Evolutionary conservation across 2,329 filamentous ascomycete genomes (phyloP), one percentile per base, ranked within the genome.

Genomic region (Fonsecaea monophora): DNA sequence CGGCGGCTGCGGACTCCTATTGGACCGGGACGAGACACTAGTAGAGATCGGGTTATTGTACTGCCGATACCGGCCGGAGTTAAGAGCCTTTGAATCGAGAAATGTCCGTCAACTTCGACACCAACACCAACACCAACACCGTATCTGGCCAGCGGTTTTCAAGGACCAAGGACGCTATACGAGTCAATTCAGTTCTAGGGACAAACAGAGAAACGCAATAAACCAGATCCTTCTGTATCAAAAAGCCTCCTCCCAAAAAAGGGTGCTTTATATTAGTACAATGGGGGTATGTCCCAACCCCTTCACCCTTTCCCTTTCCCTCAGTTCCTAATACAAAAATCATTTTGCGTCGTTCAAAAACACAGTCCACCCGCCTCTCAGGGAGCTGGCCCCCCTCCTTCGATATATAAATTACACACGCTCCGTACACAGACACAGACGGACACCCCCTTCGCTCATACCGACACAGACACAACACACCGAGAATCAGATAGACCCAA

Each of bases 131-230:
- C 21, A 21, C 21, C 21, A 21, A 1, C 21, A 21, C 21, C 21
- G 21, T 21, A 21, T 21, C 21, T 21, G 21, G 21, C 21, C 21
- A 2, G 25, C 2, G 25, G 25, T 25, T 62, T 67, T 75, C n/a
- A 67, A 62, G 30, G 66, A 63, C n/a, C 25, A 25, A 25, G 25
- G 25, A 25, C 25, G 25, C 2, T 25, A 25, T 25, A 21, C 25
- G 25, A 25, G 25, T 37, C 10, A 37, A 37, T 37, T 4, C 35
- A 7, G 10, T 37, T 12, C 4, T 12, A 3, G 35, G 35, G 15
- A 42, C n/a, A 21, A 48, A 50, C 7, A 10, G 4, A 25, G 13
- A 50, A 50, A 50, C 30, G 2, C 25, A 2, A 25, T 0, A 2
- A 2, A 25, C 25, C 25, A 25, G 2, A 25, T 25, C 25, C 45